A percentile compares a stretch with the other conserved stretches of the same genome.
These are phyloP conservation scores for Vigna angularis DNA, from an alignment of 306 rosid genomes.

Conservation along the genomic window DNA sequence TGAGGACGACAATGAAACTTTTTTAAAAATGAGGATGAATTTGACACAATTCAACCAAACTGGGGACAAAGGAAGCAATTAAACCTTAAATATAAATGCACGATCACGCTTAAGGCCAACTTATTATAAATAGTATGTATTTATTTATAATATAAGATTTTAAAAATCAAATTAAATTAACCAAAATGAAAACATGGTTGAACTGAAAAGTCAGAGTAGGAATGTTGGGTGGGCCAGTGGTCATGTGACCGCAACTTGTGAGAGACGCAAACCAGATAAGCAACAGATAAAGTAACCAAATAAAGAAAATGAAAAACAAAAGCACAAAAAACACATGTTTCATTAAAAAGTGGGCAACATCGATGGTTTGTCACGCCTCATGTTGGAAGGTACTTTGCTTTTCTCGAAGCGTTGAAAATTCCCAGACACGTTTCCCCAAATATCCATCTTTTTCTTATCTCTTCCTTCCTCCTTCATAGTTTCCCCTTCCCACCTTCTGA, in stretches of 20 bases:
- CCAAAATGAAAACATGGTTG: too few species aligned
- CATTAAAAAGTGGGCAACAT: slow-evolving; percentile 30
- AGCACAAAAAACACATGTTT: slow-evolving; percentile 45
- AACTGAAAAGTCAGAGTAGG: not conserved
- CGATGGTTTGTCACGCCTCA: not conserved
- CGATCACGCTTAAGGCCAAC: too few species aligned
- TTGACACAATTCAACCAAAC: too few species aligned
- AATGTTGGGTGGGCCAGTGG: not conserved
- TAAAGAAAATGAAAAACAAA: not conserved
- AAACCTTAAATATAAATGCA: too few species aligned
- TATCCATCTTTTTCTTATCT: not conserved
- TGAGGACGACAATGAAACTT: too few species aligned
- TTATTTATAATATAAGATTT: too few species aligned
- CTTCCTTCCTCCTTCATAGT: not conserved
- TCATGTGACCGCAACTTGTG: not conserved
- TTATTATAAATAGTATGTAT: too few species aligned
- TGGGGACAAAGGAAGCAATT: too few species aligned
- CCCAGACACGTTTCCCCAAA: not conserved
- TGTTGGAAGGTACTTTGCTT: not conserved
- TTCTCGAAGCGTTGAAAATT: slow-evolving; percentile 4
- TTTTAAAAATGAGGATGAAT: too few species aligned
- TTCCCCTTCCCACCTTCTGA: not conserved
- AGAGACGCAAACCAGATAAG: too few species aligned
- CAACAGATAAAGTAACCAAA: not conserved
- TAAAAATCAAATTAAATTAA: too few species aligned